Base-by-base conservation (phyloP, 1,284 basidiomycete species). In the Lignosus rhinocerotis region DNA sequence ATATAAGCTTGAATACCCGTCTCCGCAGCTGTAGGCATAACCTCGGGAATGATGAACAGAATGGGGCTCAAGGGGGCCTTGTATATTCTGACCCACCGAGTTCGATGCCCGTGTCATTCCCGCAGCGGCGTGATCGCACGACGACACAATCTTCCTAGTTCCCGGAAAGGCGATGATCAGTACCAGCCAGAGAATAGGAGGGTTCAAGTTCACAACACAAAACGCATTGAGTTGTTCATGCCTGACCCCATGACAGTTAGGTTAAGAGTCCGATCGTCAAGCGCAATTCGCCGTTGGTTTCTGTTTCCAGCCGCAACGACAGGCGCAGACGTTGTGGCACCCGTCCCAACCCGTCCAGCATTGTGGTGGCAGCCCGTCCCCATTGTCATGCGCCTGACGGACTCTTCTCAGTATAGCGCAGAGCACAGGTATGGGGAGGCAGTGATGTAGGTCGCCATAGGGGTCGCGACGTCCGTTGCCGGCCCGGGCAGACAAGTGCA, bases 381-480 rank as follows among this genome's bases (percentile, higher is more conserved):
- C 49, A 42, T 45, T 42, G 49, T 45, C 57, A 39, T 44, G 52
- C 51, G 44, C 19, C 38, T 51, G 47, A 19, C 52, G 31, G 39
- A 38, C 45, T 43, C 36, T 38, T 45, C 43, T 53, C 44, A 51
- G 21, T 32, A 42, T 19, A 30, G n/a, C 44, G 17, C 53, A 53
- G 53, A 43, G 41, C 53, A 55, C 51, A 46, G 56, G 51, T 49
- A 44, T 14, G 48, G 51, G 45, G 38, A 48, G 48, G 54, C 47
- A 39, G n/a, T 58, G 59, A 64, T 64, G 50, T 17, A 9, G 50
- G 59, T 64, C 55, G 59, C 36, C 62, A 63, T 56, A 56, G 59
- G 45, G 34, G 59, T 61, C 57, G 52, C 53, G 59, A 59, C 59
- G 55, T 54, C 57, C 30, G 36, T 39, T 39, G 36, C 36, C 36